Evolutionary conservation across 2,329 filamentous ascomycete species (phyloP), one percentile per base, ranked within the genome.

Genomic region (Clonostachys solani): DNA sequence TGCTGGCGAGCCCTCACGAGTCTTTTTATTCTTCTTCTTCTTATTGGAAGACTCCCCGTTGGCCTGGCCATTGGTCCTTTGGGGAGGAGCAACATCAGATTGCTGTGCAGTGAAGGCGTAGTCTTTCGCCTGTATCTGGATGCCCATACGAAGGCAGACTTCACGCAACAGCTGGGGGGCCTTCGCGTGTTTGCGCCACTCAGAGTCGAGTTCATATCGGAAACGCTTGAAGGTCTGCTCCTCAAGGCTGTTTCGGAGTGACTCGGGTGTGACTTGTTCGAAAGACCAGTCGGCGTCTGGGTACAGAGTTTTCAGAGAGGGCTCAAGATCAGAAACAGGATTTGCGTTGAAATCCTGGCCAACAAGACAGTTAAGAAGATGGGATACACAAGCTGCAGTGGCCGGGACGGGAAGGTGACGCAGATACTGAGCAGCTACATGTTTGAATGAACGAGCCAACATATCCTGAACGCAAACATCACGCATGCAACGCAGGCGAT

Each of bases 361-460:
- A 35, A 99, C 75, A 38, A 99, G 75, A 67, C 94, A 99, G 75
- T 99, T 99, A 55, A 99, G 78, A 44, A 99, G 75, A 63, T 99
- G 94, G 7, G 92, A 77, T 50, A 92, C 72, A 63, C 88, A 92
- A 50, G 88, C 75, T 43, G 89, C 79, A n/a, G 86, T 84, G 52
- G 97, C 85, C 13, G 89, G 83, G 52, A 87, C 78, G 18, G 94
- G 89, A 17, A 96, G 70, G 52, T 87, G 82, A 53, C 87, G 85
- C 51, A 99, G 75, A 64, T 95, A 88, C 56, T 80, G 80, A 64
- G 89, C 85, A 48, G 87, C 80, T 52, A 94, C 76, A 68, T 99
- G 92, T 80, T 99, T 99, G 79, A 97, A 96, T 6, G 88, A 84
- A 72, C 94, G 84, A n/a, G 89, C 80, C 54, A 97, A 80, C 87